These are phyloP conservation scores for Dichotomopilus funicola DNA, from an alignment of 2,329 filamentous ascomycete species.

Conservation along the genomic window DNA sequence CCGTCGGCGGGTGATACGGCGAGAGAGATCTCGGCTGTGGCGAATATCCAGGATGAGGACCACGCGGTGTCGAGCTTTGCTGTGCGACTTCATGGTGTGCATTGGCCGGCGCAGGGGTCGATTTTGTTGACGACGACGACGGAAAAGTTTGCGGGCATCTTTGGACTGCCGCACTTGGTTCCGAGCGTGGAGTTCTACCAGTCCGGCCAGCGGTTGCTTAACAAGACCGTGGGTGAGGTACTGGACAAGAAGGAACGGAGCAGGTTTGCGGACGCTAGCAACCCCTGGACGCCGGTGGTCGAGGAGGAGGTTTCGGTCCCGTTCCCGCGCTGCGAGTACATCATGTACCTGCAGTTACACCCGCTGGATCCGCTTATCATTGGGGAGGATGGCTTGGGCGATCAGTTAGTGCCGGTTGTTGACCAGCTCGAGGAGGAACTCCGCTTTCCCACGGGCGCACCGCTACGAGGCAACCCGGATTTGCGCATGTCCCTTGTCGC, in stretches of 20 bases:
- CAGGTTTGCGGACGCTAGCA: constrained; percentile 49
- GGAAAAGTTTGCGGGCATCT: constrained; percentile 89
- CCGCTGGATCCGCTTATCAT: constrained; percentile 40
- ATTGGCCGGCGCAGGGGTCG: constrained; percentile 75
- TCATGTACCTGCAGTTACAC: constrained; percentile 77
- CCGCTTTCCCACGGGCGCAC: constrained; percentile 53
- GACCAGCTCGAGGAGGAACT: constrained; percentile 56
- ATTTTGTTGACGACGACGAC: constrained; percentile 83
- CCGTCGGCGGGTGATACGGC: constrained; percentile 45
- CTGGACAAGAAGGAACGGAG: constrained; percentile 58
- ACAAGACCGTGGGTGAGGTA: constrained; percentile 61
- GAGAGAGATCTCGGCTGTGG: constrained; percentile 61
- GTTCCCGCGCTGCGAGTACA: constrained; percentile 76
- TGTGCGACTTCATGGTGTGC: constrained; percentile 73
- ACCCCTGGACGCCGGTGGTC: constrained; percentile 71
- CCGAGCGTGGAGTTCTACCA: constrained; percentile 51
- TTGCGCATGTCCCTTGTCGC: constrained; percentile 58
- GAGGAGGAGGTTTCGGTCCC: constrained; percentile 55
- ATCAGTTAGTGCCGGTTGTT: constrained; percentile 36
- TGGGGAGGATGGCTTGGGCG: constrained; percentile 27
- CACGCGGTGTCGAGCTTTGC: constrained; percentile 70
- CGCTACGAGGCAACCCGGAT: constrained; percentile 46
- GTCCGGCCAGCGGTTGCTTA: constrained; percentile 59
- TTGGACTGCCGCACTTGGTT: constrained; percentile 77
- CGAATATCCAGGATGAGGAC: constrained; percentile 66